These are phyloP conservation scores for Suhomyces sp. DNA, from an alignment of 805 yeast species.

Conservation along the genomic window DNA sequence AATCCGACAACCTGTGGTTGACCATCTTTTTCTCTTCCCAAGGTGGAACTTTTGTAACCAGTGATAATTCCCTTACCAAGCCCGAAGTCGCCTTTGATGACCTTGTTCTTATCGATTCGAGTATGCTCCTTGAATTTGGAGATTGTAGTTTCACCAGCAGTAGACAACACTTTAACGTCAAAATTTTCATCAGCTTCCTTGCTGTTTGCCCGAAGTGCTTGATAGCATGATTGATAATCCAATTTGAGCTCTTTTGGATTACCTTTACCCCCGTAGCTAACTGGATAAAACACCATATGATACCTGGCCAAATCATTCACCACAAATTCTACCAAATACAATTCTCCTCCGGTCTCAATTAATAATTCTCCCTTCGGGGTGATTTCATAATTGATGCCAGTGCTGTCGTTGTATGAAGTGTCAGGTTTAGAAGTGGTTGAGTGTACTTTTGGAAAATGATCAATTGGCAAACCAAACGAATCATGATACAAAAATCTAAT, in stretches of 20 bases:
- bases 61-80: slow-evolving; percentile 37
- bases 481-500: slow-evolving; percentile 80
- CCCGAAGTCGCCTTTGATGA: slow-evolving; percentile 40
- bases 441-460: slow-evolving; percentile 41
- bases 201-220: slow-evolving; percentile 27
- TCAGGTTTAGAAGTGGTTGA: slow-evolving; percentile 29
- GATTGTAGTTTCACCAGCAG: slow-evolving; percentile 63
- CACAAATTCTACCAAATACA: slow-evolving; percentile 71
- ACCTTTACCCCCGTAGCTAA: slow-evolving; percentile 57
- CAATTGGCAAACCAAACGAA: slow-evolving; percentile 70
- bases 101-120: slow-evolving; percentile 8
- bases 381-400: slow-evolving; percentile 24
- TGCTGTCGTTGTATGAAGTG: slow-evolving; percentile 12
- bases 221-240: slow-evolving; percentile 42
- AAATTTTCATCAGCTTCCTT: slow-evolving; percentile 32
- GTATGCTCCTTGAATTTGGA: slow-evolving; percentile 44
- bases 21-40: slow-evolving; percentile 29
- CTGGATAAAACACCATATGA: slow-evolving; percentile 61
- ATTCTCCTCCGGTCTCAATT: slow-evolving; percentile 60
- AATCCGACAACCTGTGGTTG: slow-evolving; percentile 25
- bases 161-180: slow-evolving; percentile 52
- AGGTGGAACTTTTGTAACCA: slow-evolving; percentile 38
- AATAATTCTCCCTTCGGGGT: slow-evolving; percentile 24
- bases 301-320: slow-evolving; percentile 56
- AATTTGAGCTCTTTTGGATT: slow-evolving; percentile 53